phyloP scores from a whole-genome alignment of 495 filamentous ascomycete genomes.

The Neurospora tetrasperma region DNA sequence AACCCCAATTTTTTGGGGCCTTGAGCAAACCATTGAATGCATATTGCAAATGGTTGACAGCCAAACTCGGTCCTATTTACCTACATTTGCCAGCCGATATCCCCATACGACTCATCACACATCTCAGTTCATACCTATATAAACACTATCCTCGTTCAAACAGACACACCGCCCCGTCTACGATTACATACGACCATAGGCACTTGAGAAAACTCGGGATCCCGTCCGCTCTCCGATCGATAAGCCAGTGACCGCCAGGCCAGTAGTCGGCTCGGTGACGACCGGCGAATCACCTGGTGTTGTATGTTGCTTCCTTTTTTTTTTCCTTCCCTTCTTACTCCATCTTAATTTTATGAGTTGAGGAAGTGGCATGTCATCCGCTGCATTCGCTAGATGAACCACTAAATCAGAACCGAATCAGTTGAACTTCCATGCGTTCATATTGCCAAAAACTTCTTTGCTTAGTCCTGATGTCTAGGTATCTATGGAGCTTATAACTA shows the following conservation, averaged over 20 bases:
- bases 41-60: background rate
- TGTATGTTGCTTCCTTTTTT: background rate
- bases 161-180: background rate
- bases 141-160: background rate
- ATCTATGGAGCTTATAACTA: background rate
- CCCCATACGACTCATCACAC: background rate
- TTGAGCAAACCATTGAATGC: background rate
- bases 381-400: background rate
- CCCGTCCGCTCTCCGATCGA: conserved; percentile 44
- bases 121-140: background rate
- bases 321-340: too few relatives aligned
- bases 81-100: background rate
- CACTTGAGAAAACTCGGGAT: conserved; percentile 33
- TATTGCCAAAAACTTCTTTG: background rate
- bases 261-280: background rate
- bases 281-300: background rate
- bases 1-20: background rate
- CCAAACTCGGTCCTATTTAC: background rate
- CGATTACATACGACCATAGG: background rate
- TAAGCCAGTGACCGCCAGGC: conserved; percentile 15
- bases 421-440: background rate
- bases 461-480: background rate
- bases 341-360: background rate
- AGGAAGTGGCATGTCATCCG: background rate
- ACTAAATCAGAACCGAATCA: background rate